phyloP scores from a whole-genome alignment of 2,329 filamentous ascomycete genomes.

The Colletotrichum higginsianum region DNA sequence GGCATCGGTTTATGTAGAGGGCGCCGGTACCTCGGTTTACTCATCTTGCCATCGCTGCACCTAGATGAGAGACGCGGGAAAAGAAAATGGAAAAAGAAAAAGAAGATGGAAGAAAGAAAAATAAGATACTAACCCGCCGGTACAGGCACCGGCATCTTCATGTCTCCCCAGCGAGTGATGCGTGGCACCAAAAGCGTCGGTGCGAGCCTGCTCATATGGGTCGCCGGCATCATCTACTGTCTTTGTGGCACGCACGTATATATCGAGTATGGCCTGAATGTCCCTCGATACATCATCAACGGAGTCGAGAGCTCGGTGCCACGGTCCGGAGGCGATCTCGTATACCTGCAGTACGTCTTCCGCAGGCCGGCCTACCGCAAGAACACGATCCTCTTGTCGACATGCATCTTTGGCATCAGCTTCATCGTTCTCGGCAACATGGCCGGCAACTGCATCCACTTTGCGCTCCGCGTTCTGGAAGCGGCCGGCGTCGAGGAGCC shows the following conservation, averaged over 20 bases:
- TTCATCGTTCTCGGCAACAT: constrained; percentile 66
- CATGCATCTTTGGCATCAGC: constrained; percentile 60
- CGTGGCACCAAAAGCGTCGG: constrained; percentile 52
- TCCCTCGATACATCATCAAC: constrained; percentile 58
- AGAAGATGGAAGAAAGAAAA: neutral
- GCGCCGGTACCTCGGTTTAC: too few relatives aligned
- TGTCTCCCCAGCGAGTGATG: constrained; percentile 52
- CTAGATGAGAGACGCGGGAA: too few relatives aligned
- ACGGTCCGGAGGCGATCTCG: constrained; percentile 16
- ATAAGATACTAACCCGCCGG: too few relatives aligned
- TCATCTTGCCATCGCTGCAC: too few relatives aligned
- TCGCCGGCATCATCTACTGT: constrained; percentile 56
- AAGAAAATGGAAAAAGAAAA: too few relatives aligned
- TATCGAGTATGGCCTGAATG: constrained; percentile 64
- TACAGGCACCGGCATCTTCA: constrained; percentile 56
- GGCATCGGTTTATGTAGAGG: too few relatives aligned
- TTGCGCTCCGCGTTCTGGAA: constrained; percentile 57
- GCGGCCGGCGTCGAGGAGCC: constrained; percentile 51
- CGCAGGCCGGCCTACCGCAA: constrained; percentile 53
- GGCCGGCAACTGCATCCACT: constrained; percentile 63
- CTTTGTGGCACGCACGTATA: constrained; percentile 55
- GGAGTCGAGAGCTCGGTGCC: constrained; percentile 49
- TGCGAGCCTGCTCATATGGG: constrained; percentile 57
- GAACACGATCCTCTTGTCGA: constrained; percentile 55
- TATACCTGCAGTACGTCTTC: constrained; percentile 62